phyloP scores from a whole-genome alignment of 371 early-diverging fungal genomes.

The Syncephalis fuscata region DNA sequence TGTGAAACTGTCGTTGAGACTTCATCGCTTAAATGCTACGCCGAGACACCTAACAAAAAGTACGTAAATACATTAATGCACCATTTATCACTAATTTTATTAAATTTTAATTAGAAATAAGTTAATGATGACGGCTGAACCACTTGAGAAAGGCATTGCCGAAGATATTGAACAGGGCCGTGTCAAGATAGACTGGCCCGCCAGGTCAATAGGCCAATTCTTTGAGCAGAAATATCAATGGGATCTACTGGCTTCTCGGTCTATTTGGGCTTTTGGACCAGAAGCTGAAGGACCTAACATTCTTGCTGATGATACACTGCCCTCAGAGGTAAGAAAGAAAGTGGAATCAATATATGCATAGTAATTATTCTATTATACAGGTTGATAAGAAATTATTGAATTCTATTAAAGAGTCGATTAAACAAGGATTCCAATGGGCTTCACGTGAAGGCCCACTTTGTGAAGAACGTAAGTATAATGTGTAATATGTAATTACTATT shows the following conservation, averaged over 20 bases:
- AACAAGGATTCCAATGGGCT: conserved; percentile 97
- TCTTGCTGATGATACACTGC: conserved; percentile 87
- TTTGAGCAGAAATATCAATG: conserved; percentile 77
- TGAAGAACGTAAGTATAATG: conserved; percentile 65
- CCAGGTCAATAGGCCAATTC: conserved; percentile 51
- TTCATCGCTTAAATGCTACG: conserved; percentile 85
- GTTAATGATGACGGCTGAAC: conserved; percentile 89
- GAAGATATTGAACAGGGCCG: conserved; percentile 74
- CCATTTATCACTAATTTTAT: no score
- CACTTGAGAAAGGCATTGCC: conserved; percentile 77
- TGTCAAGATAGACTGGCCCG: conserved; percentile 56
- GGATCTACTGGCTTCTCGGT: conserved; percentile 85
- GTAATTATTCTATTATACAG: conserved; percentile 1
- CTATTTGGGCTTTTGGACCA: conserved; percentile 97
- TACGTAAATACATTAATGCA: conserved; percentile 16
- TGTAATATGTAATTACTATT: background rate
- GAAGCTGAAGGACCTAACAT: conserved; percentile 83
- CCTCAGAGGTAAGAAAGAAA: conserved; percentile 38
- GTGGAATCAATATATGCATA: background rate
- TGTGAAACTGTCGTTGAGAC: conserved; percentile 93
- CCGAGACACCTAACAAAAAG: conserved; percentile 96
- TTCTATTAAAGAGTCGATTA: conserved; percentile 64
- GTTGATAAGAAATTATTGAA: conserved; percentile 67
- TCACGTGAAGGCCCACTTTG: conserved; percentile 89
- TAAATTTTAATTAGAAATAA: conserved; percentile 81